Base-by-base conservation (phyloP, 495 filamentous ascomycete genomes). In the Penicillium dipodomyicola region DNA sequence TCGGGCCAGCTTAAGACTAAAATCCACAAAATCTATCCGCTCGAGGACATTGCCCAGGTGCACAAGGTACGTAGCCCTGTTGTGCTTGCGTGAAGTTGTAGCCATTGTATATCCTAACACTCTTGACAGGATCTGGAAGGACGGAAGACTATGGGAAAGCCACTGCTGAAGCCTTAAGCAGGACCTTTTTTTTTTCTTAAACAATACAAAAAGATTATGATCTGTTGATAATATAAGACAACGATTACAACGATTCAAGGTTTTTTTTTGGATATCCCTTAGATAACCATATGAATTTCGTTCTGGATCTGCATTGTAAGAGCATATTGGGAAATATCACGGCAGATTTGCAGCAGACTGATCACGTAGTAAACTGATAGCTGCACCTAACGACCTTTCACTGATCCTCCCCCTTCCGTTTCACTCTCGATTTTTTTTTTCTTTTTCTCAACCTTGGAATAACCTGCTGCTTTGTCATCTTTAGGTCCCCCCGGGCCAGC, bases 121-220 rank as follows among this genome's bases (percentile, higher is more conserved):
- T 10, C 9, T 23, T 51, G 17, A 49, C 52, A 83, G 67, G 94
- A 97, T 73, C 72, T 97, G 29, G 90, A 95, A 71, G 82, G 88
- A 25, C 75, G 92, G 49, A 88, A 87, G 76, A 91, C 90, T 0
- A 93, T 84, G 33, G 93, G 94, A 15, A 97, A 96, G 79, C 64
- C 71, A 19, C 68, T 79, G 23, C 35, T 78, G 50, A 73, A 65
- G 64, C 67, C 74, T 44, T 78, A 65, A 46, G 25, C 10, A 29
- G 6, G 9, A 25, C 15, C 3, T 22, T 5, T 40, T 10, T 49
- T 2, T 25, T 12, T 19, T 25, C 7, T 19, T 30, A 42, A 42
- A 10, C 9, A 32, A 27, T 43, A 42, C n/a, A 2, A 41, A 17
- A 1, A 15, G 3, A 49, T 32, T 27, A 9, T 30, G 10, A 19